These are phyloP conservation scores for Chalciporus chontae DNA, from an alignment of 768 basidiomycete species.

Conservation along the genomic window DNA sequence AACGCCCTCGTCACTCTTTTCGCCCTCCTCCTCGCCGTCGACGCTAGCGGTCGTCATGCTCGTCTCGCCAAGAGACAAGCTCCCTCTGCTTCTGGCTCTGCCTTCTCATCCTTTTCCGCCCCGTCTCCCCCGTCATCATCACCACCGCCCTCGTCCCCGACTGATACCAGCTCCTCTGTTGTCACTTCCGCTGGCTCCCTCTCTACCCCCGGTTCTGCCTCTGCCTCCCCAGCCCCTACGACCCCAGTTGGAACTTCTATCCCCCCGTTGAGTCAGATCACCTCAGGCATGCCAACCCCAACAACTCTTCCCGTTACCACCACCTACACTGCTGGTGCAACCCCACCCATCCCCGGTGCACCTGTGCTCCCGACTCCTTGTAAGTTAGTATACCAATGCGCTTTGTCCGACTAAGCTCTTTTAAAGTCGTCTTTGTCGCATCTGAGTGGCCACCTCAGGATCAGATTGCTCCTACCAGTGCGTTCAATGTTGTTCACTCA, in stretches of 20 bases:
- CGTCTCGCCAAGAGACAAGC: constrained; percentile 38
- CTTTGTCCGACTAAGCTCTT: not conserved
- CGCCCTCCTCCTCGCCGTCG: constrained; percentile 34
- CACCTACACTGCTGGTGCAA: constrained; percentile 57
- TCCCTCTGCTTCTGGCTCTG: constrained; percentile 2
- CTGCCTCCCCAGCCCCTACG: constrained; percentile 21
- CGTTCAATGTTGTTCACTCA: constrained; percentile 11
- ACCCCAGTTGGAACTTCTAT: constrained; percentile 41
- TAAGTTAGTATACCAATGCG: constrained; percentile 27
- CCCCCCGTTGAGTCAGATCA: constrained; percentile 58
- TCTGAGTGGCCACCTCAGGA: constrained; percentile 64
- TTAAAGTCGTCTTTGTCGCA: constrained; percentile 41
- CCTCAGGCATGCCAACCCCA: constrained; percentile 58
- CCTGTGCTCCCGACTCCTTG: constrained; percentile 64
- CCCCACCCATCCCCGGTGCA: constrained; percentile 60
- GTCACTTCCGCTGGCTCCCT: not conserved
- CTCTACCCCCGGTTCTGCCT: constrained; percentile 2
- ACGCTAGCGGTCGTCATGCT: constrained; percentile 40
- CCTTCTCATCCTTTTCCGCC: constrained; percentile 5
- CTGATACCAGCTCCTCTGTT: not conserved
- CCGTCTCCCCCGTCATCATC: constrained; percentile 5
- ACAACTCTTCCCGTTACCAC: constrained; percentile 46
- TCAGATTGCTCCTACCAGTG: constrained; percentile 55
- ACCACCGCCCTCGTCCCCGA: not conserved
- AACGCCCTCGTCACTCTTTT: constrained; percentile 44